Conservation (phyloP, 2,329 filamentous ascomycete species). For the Xylariaceae sp. region DNA sequence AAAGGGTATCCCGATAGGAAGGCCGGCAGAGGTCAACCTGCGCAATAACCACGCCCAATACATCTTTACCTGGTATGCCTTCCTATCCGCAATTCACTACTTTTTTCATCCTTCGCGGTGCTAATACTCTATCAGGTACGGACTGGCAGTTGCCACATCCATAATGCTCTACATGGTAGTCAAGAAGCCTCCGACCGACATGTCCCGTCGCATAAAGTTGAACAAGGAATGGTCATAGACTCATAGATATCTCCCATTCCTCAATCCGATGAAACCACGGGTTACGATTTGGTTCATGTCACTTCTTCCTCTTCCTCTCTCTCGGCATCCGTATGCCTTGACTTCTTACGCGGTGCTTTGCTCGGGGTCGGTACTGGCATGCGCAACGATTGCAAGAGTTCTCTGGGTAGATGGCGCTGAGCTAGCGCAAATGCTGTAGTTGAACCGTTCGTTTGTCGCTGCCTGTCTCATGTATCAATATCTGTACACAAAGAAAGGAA, state of each 20-base stretch:
- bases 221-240: conserved; percentile 66
- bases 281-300: conserved; percentile 21
- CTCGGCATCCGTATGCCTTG: conserved; percentile 38
- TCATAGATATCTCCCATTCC: conserved; percentile 29
- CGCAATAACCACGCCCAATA: conserved; percentile 97
- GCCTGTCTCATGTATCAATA: conserved; percentile 48
- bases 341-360: conserved; percentile 44
- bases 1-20: conserved; percentile 84
- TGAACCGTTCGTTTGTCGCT: conserved; percentile 67
- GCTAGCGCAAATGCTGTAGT: conserved; percentile 83
- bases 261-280: conserved; percentile 8
- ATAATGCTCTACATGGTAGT: conserved; percentile 97
- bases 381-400: conserved; percentile 76
- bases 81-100: neutral
- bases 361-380: conserved; percentile 57
- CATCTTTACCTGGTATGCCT: conserved; percentile 90
- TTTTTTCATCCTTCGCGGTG: neutral
- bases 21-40: conserved; percentile 83
- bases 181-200: conserved; percentile 74
- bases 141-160: conserved; percentile 74
- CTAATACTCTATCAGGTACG: conserved; percentile 61
- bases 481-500: conserved; percentile 16
- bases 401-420: conserved; percentile 73
- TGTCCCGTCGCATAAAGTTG: conserved; percentile 68
- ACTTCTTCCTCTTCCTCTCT: conserved; percentile 41